A percentile compares a stretch with the other conserved stretches of the same genome.
These are phyloP conservation scores for Pseudonectria buxi DNA, from an alignment of 2,329 filamentous ascomycete species.

Conservation along the genomic window DNA sequence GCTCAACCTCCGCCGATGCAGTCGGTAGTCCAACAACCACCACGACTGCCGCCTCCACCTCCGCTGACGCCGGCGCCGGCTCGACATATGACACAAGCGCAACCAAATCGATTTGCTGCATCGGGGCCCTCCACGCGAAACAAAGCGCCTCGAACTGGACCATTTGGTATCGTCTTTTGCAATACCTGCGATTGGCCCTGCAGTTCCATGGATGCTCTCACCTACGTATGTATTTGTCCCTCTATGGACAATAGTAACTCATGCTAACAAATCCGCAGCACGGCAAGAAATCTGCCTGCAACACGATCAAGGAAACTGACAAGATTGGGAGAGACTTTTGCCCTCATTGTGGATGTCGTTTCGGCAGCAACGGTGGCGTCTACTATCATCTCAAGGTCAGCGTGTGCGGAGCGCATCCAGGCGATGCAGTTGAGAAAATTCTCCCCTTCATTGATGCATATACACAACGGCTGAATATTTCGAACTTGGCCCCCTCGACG, in stretches of 20 bases:
- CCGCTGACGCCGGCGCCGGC: no score
- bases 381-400: conserved; percentile 38
- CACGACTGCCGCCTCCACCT: background rate
- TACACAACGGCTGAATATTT: no score
- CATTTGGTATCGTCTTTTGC: conserved; percentile 20
- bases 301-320: conserved; percentile 7
- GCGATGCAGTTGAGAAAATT: conserved; percentile 10
- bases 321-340: conserved; percentile 32
- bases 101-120: conserved; percentile 1
- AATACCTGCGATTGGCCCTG: conserved; percentile 29
- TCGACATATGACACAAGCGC: background rate
- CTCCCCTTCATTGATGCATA: conserved; percentile 5
- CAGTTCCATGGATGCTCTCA: conserved; percentile 22
- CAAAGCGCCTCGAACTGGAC: background rate
- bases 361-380: conserved; percentile 34
- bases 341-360: conserved; percentile 37
- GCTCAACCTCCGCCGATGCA: conserved; percentile 1
- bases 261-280: conserved; percentile 22
- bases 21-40: conserved; percentile 1
- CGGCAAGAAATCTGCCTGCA: conserved; percentile 20
- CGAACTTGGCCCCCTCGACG: no score
- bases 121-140: conserved; percentile 1
- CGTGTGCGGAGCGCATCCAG: conserved; percentile 39
- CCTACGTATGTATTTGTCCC: conserved; percentile 23
- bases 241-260: background rate